Base-by-base conservation (phyloP, 2,329 filamentous ascomycete genomes). In the Ciborinia camelliae region DNA sequence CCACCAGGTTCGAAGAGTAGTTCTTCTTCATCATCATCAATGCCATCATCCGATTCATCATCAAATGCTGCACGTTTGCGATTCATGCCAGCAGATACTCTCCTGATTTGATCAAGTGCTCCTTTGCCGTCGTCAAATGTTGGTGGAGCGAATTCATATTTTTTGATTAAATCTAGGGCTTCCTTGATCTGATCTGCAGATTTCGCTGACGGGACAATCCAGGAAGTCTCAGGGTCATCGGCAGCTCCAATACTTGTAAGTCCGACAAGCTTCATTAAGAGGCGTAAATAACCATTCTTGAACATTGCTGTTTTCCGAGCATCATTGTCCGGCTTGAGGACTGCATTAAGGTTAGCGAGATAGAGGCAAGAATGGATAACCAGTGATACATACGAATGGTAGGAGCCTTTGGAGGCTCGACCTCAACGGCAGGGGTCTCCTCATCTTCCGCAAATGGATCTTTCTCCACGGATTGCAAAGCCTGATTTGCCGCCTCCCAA, bases 251-350 rank as follows among this genome's bases (percentile, higher is more conserved):
- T 76, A 4, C 88, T 82, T 71, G 89, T 82, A 67, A 96, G 85
- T 0, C 90, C 90, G 23, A 89, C 81, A 0, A 95, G 81, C 1
- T 82, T 88, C 84, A 98, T 89, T 4, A 99, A 83, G 1, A 98
- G 86, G 41, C 93, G 89, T 2, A 98, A 82, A 72, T 94, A 89
- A 12, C 90, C 88, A 76, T 98, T 96, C 74, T 92, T 96, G 80
- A 96, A 96, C 77, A 97, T 87, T 32, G 91, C 89, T 28, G 82
- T 83, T 59, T 87, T 86, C 48, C 87, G 86, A 57, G 84, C 81
- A 53, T 90, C 85, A 50, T 84, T 86, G 65, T 89, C 86, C 0
- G 90, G 62, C 68, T 74, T 72, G 41, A 73, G 65, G n/a, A 71
- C 68, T 73, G 48, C 52, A 60, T 15, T 9, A 23, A 48, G 30